Evolutionary conservation across 1,139 yeast species (phyloP), one percentile per base, ranked within the genome.

Genomic region (Scheffersomyces stambukii): DNA sequence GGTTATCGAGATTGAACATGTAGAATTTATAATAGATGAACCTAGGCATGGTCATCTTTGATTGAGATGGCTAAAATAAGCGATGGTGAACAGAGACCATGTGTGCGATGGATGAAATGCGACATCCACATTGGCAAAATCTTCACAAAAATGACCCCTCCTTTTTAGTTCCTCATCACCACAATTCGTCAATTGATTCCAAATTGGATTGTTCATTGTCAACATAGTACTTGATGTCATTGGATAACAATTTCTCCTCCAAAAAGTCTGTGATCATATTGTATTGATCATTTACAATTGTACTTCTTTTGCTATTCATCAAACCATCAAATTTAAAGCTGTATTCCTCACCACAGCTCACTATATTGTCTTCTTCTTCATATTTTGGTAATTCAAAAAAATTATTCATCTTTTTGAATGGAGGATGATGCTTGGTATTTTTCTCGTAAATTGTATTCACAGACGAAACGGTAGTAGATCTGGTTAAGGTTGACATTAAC

Each of bases 401-500:
- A 23, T 33, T 29, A n/a, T 29, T 28, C 28, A 28, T 18, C 22
- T 33, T 33, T 13, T 34, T 36, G 12, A 36, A 32, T 12, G 35
- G 13, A 5, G 29, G 16, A 16, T 44, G 37, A 45, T 43, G 10
- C 41, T 42, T 27, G 40, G 45, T n/a, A n/a, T n/a, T n/a, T 19
- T 45, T 48, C 10, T 40, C 45, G 23, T 40, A 33, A 5, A 55
- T 48, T 31, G 52, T 52, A 24, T 24, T 27, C 27, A 51, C 46
- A 14, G 62, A 54, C 4, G 64, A 57, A 3, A 64, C 66, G 4
- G 73, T 65, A n/a, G 72, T 65, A 7, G 70, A 60, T 32, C 73
- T 46, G 1, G 73, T 65, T 31, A 66, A 52, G 5, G 65, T 44
- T 23, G 60, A 45, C 70, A 64, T 64, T 31, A 65, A 50, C 23